Base-by-base conservation (phyloP, 805 yeast genomes). In the Wickerhamiella azyma region DNA sequence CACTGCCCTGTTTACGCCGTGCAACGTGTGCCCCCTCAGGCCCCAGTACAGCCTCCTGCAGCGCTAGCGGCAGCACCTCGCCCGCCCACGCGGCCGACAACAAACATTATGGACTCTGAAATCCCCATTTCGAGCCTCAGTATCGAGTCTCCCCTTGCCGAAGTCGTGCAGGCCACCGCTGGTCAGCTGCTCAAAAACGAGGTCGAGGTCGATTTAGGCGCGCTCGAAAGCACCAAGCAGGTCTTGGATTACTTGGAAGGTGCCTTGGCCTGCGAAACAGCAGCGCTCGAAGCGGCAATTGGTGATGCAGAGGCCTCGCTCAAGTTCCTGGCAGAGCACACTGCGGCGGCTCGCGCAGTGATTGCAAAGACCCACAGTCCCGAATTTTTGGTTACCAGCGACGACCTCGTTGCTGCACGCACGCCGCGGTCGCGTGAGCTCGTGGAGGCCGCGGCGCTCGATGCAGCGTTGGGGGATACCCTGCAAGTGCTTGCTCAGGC, bases 401-500 rank as follows among this genome's bases (percentile, higher is more conserved):
- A 70, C 46, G 67, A 68, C 9, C 52, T 70, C 2, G 62, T 76
- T 1, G 62, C 66, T 30, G 75, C 78, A 0, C 78, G 74, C 46
- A 71, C 76, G 1, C 64, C 67, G 0, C 77, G 71, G 1, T 68
- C 71, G 46, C 70, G 73, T 47, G 94, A 84, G 58, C 55, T 81
- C 11, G 79, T 81, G 56, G 72, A 72, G 17, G 64, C 80, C 1
- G 74, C 75, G 0, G 72, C 86, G 16, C 79, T 75, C 35, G 83
- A 81, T 44, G 69, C 71, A 49, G 83, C 94, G 1, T 70, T 79
- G n/a, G 72, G 73, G 26, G 95, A 88, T 57, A 68, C 88, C 0
- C 65, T 76, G 5, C 68, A 72, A 47, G 68, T 76, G 9, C 65
- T 86, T 9, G 72, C 75, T 5, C 74, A 77, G 17, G 70, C 75